Evolutionary conservation across 2,329 filamentous ascomycete genomes (phyloP).

Genomic region (Sporothrix schenckii): DNA sequence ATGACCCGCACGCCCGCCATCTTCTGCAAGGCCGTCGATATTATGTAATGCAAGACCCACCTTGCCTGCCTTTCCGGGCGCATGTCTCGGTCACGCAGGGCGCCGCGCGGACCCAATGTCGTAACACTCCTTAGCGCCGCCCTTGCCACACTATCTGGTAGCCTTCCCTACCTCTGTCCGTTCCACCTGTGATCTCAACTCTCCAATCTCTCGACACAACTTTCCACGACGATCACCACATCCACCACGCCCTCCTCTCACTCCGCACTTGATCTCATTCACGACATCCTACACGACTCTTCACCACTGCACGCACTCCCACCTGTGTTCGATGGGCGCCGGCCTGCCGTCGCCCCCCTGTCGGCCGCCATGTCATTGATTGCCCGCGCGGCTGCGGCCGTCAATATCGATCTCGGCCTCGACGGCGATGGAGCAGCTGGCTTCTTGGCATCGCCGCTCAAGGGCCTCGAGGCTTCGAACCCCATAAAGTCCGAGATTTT

Average conservation of each 20-base stretch:
- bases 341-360: conserved; percentile 22
- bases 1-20: not conserved
- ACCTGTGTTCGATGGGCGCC: conserved; percentile 29
- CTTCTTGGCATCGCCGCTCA: conserved; percentile 4
- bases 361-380: conserved; percentile 33
- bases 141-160: conserved; percentile 16
- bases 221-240: not conserved
- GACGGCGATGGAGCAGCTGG: not conserved
- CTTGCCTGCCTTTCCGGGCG: conserved; percentile 17
- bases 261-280: not conserved
- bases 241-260: not conserved
- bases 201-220: conserved; percentile 7
- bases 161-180: conserved; percentile 9
- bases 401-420: conserved; percentile 1
- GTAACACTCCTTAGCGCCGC: conserved; percentile 21
- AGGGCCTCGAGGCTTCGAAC: conserved; percentile 24
- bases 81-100: conserved; percentile 12
- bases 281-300: not conserved
- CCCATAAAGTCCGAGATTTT: conserved; percentile 81
- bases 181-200: not conserved
- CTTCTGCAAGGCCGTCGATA: not conserved
- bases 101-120: conserved; percentile 22
- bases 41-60: conserved; percentile 17
- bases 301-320: not conserved
- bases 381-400: conserved; percentile 24